Base-by-base conservation (phyloP, 139 green algal species). In the Edaphochlamys debaryana region DNA sequence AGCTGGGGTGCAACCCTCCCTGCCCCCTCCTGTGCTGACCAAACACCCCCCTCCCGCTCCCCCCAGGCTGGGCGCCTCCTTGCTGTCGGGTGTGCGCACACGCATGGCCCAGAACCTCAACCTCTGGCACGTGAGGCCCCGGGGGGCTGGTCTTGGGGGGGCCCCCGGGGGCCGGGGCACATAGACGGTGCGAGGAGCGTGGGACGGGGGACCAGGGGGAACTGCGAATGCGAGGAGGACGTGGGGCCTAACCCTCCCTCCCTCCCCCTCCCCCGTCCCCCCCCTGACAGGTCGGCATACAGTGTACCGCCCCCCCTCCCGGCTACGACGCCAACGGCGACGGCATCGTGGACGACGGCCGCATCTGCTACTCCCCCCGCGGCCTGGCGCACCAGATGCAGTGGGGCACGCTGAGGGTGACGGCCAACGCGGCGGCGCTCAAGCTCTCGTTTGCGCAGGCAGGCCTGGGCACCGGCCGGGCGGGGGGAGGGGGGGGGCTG, bases 381-480 rank as follows among this genome's bases (percentile, higher is more conserved):
- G 73, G 73, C 23, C 56, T 80, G 11, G 56, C 22, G 3, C 56
- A 68, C 38, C 6, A 58, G 54, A 56, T 54, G 36, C 37, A 69
- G 37, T 80, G 73, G 73, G 73, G 73, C 73, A 68, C 73, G 23
- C 54, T 69, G 27, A 54, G 73, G 27, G 29, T 58, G 25, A 80
- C 73, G 54, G 73, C 54, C 73, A 80, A 80, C 73, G 54, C 73
- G 25, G 73, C 73, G 37, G 54, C 56, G 20, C 73, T 80, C 56
- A 69, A 69, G 54, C 54, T 68, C 3, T n/a, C n/a, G n/a, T n/a
- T n/a, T n/a, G n/a, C n/a, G n/a, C n/a, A n/a, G n/a, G n/a, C n/a
- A n/a, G n/a, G n/a, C n/a, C n/a, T n/a, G n/a, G n/a, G n/a, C n/a
- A n/a, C n/a, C n/a, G n/a, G n/a, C n/a, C n/a, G n/a, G n/a, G n/a